Evolutionary conservation across 2,329 filamentous ascomycete species (phyloP), one percentile per base, ranked within the genome.

Genomic region (Cercospora sesami): DNA sequence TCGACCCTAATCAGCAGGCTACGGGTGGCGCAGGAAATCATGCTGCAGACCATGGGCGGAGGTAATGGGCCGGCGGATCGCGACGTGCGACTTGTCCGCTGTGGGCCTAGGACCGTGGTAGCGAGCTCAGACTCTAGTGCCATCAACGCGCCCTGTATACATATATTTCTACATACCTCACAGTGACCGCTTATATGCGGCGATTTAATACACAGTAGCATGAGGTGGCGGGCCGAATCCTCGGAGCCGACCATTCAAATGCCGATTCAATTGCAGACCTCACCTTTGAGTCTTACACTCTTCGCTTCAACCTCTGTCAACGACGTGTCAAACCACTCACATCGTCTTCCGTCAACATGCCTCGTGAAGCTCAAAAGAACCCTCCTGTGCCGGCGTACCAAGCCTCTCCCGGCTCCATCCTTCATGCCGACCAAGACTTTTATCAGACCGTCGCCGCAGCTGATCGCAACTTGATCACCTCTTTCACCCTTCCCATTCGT

Each of bases 401-500:
- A 31, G 70, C 77, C 10, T 73, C 72, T 6, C 71, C 74, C 14
- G 72, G 71, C 59, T 76, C 75, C 6, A 76, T 76, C 60, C 73
- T 77, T 31, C 68, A 78, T 60, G 66, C 71, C 21, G 70, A 78
- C 68, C 66, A 65, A 33, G 23, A 21, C 62, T 74, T 78, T 68
- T 78, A 78, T 72, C 48, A 68, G 63, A 65, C 64, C 28, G 65
- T 78, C 31, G 73, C 73, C 45, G 59, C 67, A 8, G 72, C 74
- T 14, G 28, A 65, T 8, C 73, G 77, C 45, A 72, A 45, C 4
- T 62, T 71, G 2, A 63, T 77, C 8, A 45, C 71, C 6, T 73
- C 71, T 7, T 75, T 77, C 71, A 86, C 85, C 1, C 82, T 95
- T 30, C 89, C 91, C 0, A 91, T 93, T 31, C 88, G 92, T 36